Conservation (phyloP, 2,329 filamentous ascomycete species). For the Emericellopsis cladophorae region DNA sequence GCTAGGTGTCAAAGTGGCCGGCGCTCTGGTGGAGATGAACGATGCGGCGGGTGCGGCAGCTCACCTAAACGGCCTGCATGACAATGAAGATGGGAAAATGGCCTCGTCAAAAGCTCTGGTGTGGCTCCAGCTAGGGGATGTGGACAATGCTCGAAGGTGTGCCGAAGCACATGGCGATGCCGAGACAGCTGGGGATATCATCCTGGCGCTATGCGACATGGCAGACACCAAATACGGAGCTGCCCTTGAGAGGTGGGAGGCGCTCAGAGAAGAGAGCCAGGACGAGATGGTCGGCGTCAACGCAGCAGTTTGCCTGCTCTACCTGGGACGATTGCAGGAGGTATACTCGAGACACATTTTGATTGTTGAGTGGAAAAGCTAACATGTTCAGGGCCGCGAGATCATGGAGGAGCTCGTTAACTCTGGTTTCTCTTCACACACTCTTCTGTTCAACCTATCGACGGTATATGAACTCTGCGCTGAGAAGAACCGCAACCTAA, state of each 20-base stretch:
- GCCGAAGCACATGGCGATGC: slow-evolving; percentile 20
- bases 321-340: slow-evolving; percentile 64
- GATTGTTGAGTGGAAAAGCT: not conserved
- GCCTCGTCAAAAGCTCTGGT: slow-evolving; percentile 48
- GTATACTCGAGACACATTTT: slow-evolving; percentile 23
- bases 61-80: slow-evolving; percentile 52
- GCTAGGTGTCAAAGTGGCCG: slow-evolving; percentile 55
- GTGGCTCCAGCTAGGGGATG: slow-evolving; percentile 68
- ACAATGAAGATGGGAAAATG: slow-evolving; percentile 24
- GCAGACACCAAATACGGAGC: slow-evolving; percentile 60
- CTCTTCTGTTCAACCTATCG: slow-evolving; percentile 75
- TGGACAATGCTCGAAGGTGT: slow-evolving; percentile 49
- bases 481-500: slow-evolving; percentile 58
- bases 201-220: slow-evolving; percentile 63
- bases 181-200: slow-evolving; percentile 29
- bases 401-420: slow-evolving; percentile 56
- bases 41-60: slow-evolving; percentile 69
- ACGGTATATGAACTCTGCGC: slow-evolving; percentile 90
- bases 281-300: slow-evolving; percentile 73
- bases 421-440: slow-evolving; percentile 55
- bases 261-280: slow-evolving; percentile 23
- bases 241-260: slow-evolving; percentile 51
- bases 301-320: slow-evolving; percentile 70
- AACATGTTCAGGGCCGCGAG: slow-evolving; percentile 38
- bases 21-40: slow-evolving; percentile 71